These are phyloP conservation scores for Medicago arabica DNA, from an alignment of 306 rosid species.

Conservation along the genomic window DNA sequence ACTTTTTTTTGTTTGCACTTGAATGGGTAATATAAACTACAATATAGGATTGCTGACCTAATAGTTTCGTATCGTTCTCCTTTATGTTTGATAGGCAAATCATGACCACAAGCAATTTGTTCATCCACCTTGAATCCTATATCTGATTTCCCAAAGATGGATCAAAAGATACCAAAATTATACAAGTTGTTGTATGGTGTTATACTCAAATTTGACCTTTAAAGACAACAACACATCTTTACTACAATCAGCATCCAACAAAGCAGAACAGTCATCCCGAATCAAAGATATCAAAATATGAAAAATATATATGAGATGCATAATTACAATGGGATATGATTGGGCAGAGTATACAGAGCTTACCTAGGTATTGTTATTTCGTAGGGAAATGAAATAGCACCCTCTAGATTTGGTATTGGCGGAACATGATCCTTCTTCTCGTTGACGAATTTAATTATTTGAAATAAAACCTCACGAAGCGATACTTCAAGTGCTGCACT, in stretches of 20 bases:
- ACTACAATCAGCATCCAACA: slow-evolving; percentile 20
- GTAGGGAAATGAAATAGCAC: slow-evolving; percentile 76
- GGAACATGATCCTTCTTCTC: slow-evolving; percentile 99
- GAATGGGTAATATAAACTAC: slow-evolving; percentile 10
- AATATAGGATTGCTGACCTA: not conserved
- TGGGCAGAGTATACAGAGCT: slow-evolving; percentile 33
- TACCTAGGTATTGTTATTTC: slow-evolving; percentile 94
- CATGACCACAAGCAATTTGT: slow-evolving; percentile 31
- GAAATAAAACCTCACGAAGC: slow-evolving; percentile 88
- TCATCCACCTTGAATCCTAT: slow-evolving; percentile 16
- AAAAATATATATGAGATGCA: slow-evolving; percentile 4
- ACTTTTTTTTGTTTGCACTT: not conserved
- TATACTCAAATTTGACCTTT: slow-evolving; percentile 14
- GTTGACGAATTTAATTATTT: slow-evolving; percentile 89
- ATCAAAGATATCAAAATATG: slow-evolving; percentile 11
- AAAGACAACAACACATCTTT: slow-evolving; percentile 18
- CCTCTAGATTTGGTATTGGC: slow-evolving; percentile 79
- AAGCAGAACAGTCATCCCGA: slow-evolving; percentile 21
- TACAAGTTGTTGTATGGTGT: not conserved
- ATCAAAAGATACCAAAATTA: not conserved
- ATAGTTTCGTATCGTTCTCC: not conserved
- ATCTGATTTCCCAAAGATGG: slow-evolving; percentile 9
- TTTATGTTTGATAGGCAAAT: not conserved
- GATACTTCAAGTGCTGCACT: slow-evolving; percentile 85
- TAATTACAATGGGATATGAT: slow-evolving; percentile 11